Base-by-base conservation (phyloP, 176 grass and related monocot species). In the Oropetium thomaeum region DNA sequence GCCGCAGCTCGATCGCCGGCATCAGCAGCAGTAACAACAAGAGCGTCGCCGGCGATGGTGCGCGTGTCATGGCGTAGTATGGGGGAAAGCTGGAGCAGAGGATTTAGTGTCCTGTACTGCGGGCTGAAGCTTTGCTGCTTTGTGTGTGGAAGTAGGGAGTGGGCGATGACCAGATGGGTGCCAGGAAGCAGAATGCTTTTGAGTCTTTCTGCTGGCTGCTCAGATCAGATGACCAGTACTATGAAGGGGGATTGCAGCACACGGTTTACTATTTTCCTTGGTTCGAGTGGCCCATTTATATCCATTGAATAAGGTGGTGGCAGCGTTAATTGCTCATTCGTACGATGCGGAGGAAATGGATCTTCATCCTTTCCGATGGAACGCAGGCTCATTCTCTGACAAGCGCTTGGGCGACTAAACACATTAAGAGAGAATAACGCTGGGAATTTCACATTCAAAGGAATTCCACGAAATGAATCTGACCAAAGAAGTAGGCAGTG, bases 1-100 rank as follows among this genome's bases (percentile, higher is more conserved):
- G 69, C n/a, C n/a, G n/a, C 69, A 75, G 44, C 80, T 83, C 80
- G 42, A 58, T 69, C 27, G 62, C 62, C 27, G 38, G 47, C n/a
- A 72, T 38, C 11, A 79, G 41, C 20, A 67, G 25, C 69, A 75
- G 26, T 45, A 83, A 25, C 69, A 75, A 15, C 62, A 83, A 62
- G 37, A 83, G 63, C 62, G 57, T 75, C 69, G 23, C 75, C 20
- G 54, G 69, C 28, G 52, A 79, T 14, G 80, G 20, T 64, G 68
- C 27, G 34, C 62, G 41, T 67, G 74, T 79, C 85, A 87, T 87
- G 67, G 62, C 16, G 7, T 15, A 26, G n/a, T n/a, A n/a, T n/a
- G n/a, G 32, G 26, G 19, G 58, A 26, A 65, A 20, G 39, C 22
- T 48, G 12, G 51, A 73, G 59, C 38, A 48, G 71, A 22, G 45